phyloP scores from a whole-genome alignment of 257 asterid species.

The Nyctanthes arbortristis region DNA sequence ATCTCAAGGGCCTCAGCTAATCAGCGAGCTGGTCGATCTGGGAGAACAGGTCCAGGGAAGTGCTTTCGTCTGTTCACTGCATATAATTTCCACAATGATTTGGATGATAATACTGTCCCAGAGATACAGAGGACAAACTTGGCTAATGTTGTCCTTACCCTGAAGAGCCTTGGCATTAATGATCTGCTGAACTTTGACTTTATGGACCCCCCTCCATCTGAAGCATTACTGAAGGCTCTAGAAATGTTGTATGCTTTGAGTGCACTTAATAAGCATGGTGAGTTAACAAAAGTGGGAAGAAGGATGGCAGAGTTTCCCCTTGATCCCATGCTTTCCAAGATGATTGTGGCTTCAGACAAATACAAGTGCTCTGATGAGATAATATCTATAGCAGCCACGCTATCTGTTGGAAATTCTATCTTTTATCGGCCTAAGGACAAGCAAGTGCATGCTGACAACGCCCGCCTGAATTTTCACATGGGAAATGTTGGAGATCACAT shows the following conservation, averaged over 20 bases:
- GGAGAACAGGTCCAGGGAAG: slow-evolving; percentile 95
- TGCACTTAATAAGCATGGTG: slow-evolving; percentile 89
- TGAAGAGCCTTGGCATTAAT: slow-evolving; percentile 93
- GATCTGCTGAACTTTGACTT: slow-evolving; percentile 88
- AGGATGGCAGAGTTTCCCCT: slow-evolving; percentile 97
- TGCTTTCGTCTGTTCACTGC: slow-evolving; percentile 89
- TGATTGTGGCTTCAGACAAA: slow-evolving; percentile 92
- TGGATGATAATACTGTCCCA: slow-evolving; percentile 91
- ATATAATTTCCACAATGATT: slow-evolving; percentile 64
- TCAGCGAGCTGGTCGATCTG: slow-evolving; percentile 97
- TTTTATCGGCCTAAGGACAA: slow-evolving; percentile 94
- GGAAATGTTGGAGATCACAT: slow-evolving; percentile 96
- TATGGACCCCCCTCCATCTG: slow-evolving; percentile 98
- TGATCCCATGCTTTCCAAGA: slow-evolving; percentile 93
- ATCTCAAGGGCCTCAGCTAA: slow-evolving; percentile 94
- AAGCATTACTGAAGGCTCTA: slow-evolving; percentile 87
- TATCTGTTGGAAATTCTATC: slow-evolving; percentile 87
- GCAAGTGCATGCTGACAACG: slow-evolving; percentile 95
- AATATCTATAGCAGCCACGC: slow-evolving; percentile 91
- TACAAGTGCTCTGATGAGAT: slow-evolving; percentile 83
- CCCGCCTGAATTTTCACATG: slow-evolving; percentile 83
- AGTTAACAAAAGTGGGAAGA: slow-evolving; percentile 82
- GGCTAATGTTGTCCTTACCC: slow-evolving; percentile 83
- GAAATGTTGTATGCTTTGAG: slow-evolving; percentile 84
- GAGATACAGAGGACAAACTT: slow-evolving; percentile 95